Conservation (phyloP, 176 grass and related monocot species). For the Carex cristatella region DNA sequence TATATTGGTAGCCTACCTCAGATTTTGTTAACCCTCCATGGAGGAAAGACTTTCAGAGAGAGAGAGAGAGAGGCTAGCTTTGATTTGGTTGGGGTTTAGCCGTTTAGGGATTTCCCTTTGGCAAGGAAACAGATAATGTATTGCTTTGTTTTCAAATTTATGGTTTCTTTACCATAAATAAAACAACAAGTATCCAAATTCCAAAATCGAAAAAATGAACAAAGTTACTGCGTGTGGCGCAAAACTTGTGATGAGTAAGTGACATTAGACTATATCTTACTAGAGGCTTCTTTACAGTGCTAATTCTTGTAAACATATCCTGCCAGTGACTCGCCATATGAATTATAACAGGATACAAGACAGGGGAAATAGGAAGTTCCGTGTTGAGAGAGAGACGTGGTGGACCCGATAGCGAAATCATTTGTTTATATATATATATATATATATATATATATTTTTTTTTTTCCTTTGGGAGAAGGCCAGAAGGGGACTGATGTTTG, state of each 20-base stretch:
- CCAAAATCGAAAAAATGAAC: background rate
- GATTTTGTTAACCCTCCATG: slow-evolving; percentile 15
- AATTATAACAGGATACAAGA: background rate
- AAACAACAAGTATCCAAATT: background rate
- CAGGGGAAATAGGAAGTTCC: background rate
- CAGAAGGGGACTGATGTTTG: background rate
- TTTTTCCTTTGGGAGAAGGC: background rate
- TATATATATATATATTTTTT: background rate
- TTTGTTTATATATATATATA: background rate
- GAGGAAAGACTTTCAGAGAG: background rate
- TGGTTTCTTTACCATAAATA: background rate
- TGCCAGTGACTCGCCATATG: background rate
- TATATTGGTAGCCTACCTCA: slow-evolving; percentile 1
- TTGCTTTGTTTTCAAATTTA: background rate
- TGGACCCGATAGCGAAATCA: background rate
- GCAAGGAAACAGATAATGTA: background rate
- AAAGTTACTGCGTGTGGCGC: background rate
- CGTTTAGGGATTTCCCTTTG: background rate
- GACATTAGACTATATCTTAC: background rate
- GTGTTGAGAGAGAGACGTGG: background rate
- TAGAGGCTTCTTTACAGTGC: background rate
- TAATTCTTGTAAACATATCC: background rate
- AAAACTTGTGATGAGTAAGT: background rate
- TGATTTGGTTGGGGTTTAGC: background rate
- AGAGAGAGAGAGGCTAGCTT: background rate